These are phyloP conservation scores for Turritis glabra DNA, from an alignment of 345 rosid species.

Conservation along the genomic window DNA sequence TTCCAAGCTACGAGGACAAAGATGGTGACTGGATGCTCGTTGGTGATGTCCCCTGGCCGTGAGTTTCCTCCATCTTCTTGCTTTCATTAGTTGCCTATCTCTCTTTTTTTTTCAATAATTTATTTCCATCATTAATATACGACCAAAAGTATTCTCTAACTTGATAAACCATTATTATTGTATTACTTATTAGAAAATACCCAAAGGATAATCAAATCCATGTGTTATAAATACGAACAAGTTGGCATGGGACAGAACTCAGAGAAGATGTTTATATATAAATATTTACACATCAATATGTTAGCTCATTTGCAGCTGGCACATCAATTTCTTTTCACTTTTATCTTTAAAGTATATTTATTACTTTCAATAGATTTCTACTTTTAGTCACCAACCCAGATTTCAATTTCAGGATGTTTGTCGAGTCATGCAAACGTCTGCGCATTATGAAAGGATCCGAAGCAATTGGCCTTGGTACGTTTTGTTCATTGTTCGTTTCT, in stretches of 20 bases:
- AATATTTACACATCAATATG: background rate
- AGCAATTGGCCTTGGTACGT: conserved; percentile 86
- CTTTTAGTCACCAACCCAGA: background rate
- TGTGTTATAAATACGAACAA: conserved; percentile 29
- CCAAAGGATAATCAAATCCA: conserved; percentile 3
- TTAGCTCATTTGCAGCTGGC: conserved; percentile 26
- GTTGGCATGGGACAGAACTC: conserved; percentile 32
- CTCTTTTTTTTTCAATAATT: no score
- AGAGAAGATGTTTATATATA: background rate
- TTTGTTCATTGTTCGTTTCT: background rate
- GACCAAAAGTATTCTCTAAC: background rate
- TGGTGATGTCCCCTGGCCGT: conserved; percentile 75
- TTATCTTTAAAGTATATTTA: background rate
- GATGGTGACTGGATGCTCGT: conserved; percentile 99
- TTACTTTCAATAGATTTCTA: background rate
- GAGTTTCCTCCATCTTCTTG: conserved; percentile 4
- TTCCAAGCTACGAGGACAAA: conserved; percentile 91
- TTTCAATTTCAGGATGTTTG: conserved; percentile 68
- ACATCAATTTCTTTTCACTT: background rate
- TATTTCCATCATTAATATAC: background rate
- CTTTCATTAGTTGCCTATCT: background rate
- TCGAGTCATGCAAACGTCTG: conserved; percentile 87
- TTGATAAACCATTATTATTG: background rate
- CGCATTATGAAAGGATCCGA: conserved; percentile 96
- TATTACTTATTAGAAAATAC: background rate